Conservation (phyloP, 768 basidiomycete genomes). For the Lyophyllum atratum region DNA sequence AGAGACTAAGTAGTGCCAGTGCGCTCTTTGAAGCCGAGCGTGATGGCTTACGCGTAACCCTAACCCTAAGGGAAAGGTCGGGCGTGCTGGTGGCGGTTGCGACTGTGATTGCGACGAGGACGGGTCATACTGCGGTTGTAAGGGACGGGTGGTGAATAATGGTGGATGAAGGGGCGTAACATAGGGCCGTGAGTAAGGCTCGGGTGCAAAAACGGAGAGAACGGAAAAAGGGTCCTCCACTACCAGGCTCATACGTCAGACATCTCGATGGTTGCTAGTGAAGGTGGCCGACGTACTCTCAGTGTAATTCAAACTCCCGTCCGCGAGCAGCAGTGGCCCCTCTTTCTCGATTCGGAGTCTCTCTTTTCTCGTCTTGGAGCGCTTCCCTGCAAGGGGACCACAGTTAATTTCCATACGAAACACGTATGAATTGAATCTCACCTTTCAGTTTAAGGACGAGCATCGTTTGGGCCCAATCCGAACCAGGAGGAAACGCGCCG, state of each 20-base stretch:
- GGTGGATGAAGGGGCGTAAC: constrained; percentile 60
- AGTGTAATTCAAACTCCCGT: constrained; percentile 76
- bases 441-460: constrained; percentile 76
- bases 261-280: neutral
- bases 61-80: constrained; percentile 16
- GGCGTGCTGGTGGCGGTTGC: constrained; percentile 23
- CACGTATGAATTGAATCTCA: constrained; percentile 19
- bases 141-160: constrained; percentile 10
- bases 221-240: constrained; percentile 82
- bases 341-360: constrained; percentile 74
- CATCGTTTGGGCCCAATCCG: constrained; percentile 75
- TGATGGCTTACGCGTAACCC: no score
- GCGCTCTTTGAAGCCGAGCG: no score
- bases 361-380: constrained; percentile 82
- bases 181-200: constrained; percentile 53
- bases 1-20: no score
- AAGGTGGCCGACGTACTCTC: constrained; percentile 51
- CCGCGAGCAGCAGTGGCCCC: constrained; percentile 70
- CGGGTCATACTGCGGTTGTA: constrained; percentile 25
- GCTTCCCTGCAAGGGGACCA: constrained; percentile 51
- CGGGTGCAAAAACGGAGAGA: constrained; percentile 63
- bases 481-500: constrained; percentile 68
- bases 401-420: neutral
- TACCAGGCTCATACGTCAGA: constrained; percentile 26
- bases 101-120: constrained; percentile 24